Evolutionary conservation across 805 yeast species (phyloP).

Genomic region (Lipomyces kockii): DNA sequence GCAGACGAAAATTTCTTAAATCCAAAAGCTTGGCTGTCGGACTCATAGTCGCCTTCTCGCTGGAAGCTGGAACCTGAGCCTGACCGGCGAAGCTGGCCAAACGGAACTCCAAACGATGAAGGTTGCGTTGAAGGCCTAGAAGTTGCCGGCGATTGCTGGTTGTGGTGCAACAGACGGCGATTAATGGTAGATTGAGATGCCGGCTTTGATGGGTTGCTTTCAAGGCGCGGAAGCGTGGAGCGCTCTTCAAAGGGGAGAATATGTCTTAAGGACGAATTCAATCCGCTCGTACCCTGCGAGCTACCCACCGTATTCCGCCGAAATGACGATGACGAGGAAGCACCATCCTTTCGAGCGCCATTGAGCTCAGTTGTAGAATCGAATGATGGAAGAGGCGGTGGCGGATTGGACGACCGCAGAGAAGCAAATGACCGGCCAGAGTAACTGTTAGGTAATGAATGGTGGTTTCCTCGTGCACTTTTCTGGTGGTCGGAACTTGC

Average conservation of each 20-base stretch:
- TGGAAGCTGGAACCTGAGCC: slow-evolving; percentile 20
- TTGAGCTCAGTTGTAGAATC: slow-evolving; percentile 5
- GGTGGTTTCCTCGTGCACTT: neutral
- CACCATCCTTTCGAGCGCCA: neutral
- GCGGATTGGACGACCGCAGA: neutral
- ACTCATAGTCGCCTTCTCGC: slow-evolving; percentile 9
- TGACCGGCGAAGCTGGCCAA: slow-evolving; percentile 10
- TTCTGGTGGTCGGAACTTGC: neutral
- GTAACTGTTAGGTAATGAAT: slow-evolving; percentile 3
- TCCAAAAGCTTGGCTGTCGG: slow-evolving; percentile 15
- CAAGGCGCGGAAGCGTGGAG: neutral
- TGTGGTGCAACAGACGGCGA: neutral
- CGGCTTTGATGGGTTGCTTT: neutral
- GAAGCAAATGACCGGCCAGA: neutral
- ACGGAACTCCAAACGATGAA: neutral
- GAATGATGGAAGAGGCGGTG: neutral
- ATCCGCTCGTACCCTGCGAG: neutral
- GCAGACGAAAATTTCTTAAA: slow-evolving; percentile 7
- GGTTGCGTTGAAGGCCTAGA: neutral
- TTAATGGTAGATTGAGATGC: neutral
- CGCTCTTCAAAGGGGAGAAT: neutral
- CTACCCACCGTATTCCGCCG: neutral
- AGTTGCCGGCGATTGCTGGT: neutral
- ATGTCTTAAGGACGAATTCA: slow-evolving; percentile 19
- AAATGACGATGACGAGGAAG: slow-evolving; percentile 21